Evolutionary conservation across 371 early-diverging fungal genomes (phyloP).

Genomic region (Mucor saturninus): DNA sequence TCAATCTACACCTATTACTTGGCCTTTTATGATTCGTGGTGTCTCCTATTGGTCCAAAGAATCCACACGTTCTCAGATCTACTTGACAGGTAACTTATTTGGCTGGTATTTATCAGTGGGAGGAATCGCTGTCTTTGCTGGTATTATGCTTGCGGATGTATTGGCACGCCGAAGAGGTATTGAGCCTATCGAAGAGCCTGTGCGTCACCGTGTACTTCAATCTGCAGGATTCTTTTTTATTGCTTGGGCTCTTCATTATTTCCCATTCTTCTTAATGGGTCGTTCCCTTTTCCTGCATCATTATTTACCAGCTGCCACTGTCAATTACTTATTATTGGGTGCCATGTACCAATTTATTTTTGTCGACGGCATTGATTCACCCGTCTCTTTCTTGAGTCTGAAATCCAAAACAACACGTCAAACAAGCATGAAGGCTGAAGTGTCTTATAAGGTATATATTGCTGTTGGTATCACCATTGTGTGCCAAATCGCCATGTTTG

Average conservation of each 20-base stretch:
- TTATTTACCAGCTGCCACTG: slow-evolving; percentile 90
- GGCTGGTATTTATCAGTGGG: slow-evolving; percentile 86
- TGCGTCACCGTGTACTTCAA: slow-evolving; percentile 63
- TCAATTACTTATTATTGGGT: slow-evolving; percentile 78
- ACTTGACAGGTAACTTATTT: slow-evolving; percentile 95
- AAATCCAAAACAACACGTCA: slow-evolving; percentile 32
- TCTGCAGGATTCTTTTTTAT: slow-evolving; percentile 83
- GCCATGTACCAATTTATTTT: slow-evolving; percentile 72
- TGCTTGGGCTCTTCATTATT: slow-evolving; percentile 90
- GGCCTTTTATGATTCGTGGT: slow-evolving; percentile 92
- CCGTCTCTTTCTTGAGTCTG: slow-evolving; percentile 50
- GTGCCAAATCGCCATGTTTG: slow-evolving; percentile 54
- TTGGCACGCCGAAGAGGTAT: slow-evolving; percentile 75
- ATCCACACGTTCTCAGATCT: slow-evolving; percentile 81
- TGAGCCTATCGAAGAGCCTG: slow-evolving; percentile 66
- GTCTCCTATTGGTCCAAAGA: slow-evolving; percentile 93
- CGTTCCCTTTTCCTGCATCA: slow-evolving; percentile 97
- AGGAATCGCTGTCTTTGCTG: slow-evolving; percentile 61
- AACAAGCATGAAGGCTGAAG: slow-evolving; percentile 35
- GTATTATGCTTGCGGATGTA: slow-evolving; percentile 63
- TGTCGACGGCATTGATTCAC: slow-evolving; percentile 63
- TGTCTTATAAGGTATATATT: slow-evolving; percentile 30
- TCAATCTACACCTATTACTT: slow-evolving; percentile 80
- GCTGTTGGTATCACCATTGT: slow-evolving; percentile 52
- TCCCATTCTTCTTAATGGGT: slow-evolving; percentile 97